Percentiles rank a stretch among this genome's conserved stretches.
phyloP scores from a whole-genome alignment of 179 eudicot genomes.

The Vitellaria paradoxa region DNA sequence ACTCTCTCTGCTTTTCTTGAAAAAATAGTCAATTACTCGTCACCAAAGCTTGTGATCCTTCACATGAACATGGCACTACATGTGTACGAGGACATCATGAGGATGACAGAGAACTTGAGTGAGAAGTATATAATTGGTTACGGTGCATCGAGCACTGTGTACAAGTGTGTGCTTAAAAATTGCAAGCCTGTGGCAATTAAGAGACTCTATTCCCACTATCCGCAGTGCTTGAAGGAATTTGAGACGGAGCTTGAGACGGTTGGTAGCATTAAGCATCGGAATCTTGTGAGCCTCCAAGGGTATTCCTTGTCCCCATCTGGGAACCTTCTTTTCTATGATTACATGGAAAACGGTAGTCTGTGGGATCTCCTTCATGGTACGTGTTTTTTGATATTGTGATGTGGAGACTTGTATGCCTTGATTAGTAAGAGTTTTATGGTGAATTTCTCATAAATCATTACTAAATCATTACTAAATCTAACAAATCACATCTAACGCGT shows the following conservation, averaged over 20 bases:
- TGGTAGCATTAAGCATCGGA: constrained; percentile 96
- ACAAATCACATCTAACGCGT: too few species aligned
- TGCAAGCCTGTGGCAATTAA: constrained; percentile 94
- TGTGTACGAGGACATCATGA: constrained; percentile 97
- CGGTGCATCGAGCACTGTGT: constrained; percentile 98
- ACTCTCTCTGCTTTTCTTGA: constrained; percentile 10
- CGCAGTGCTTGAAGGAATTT: constrained; percentile 75
- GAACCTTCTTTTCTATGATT: constrained; percentile 89
- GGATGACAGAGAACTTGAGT: constrained; percentile 97
- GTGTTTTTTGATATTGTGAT: constrained; percentile 5
- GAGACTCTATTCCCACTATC: constrained; percentile 75
- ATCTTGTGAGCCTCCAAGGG: constrained; percentile 90
- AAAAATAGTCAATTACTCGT: constrained; percentile 57
- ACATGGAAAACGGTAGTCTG: constrained; percentile 98
- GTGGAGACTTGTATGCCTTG: constrained; percentile 5
- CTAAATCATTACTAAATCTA: too few species aligned
- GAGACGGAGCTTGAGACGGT: constrained; percentile 94
- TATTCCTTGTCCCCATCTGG: constrained; percentile 88
- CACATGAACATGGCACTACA: constrained; percentile 99
- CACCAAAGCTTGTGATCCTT: constrained; percentile 96
- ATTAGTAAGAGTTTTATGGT: not conserved
- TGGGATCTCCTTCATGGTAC: constrained; percentile 98
- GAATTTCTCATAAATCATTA: constrained; percentile 1
- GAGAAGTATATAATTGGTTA: constrained; percentile 91
- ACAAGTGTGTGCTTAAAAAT: constrained; percentile 94